A percentile compares a stretch with the other conserved stretches of the same genome.
These are phyloP conservation scores for Diaporthe sp. DNA, from an alignment of 2,329 filamentous ascomycete species.

Conservation along the genomic window DNA sequence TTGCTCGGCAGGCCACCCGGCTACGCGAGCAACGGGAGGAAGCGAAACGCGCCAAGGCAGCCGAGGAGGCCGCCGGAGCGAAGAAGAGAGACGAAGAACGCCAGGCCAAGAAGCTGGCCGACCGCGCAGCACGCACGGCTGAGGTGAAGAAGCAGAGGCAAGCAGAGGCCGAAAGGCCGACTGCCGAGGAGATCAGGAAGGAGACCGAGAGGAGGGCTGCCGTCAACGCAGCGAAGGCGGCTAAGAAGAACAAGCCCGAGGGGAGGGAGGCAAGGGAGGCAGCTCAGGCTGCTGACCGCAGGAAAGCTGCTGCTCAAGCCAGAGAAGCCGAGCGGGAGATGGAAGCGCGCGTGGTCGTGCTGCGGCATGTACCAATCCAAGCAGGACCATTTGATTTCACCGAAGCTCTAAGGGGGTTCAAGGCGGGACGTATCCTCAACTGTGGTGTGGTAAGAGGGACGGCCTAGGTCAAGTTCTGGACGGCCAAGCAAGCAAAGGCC, in stretches of 20 bases:
- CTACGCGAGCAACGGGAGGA: no score
- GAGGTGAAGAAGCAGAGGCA: not conserved
- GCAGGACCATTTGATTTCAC: not conserved
- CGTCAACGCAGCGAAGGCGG: not conserved
- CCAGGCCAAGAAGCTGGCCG: not conserved
- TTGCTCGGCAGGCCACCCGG: no score
- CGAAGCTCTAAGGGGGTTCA: not conserved
- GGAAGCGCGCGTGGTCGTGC: not conserved
- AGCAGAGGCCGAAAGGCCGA: not conserved
- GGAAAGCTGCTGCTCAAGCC: not conserved
- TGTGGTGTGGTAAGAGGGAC: not conserved
- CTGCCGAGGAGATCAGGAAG: not conserved
- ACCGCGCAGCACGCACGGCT: not conserved
- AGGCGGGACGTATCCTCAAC: constrained; percentile 2
- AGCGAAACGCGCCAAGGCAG: not conserved
- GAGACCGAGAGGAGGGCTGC: not conserved
- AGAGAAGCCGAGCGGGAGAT: not conserved
- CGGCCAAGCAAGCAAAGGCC: not conserved
- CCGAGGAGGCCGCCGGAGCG: not conserved
- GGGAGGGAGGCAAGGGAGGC: not conserved
- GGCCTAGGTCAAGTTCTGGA: not conserved
- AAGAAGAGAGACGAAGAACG: not conserved
- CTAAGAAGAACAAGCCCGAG: not conserved
- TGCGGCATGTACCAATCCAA: not conserved
- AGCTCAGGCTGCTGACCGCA: not conserved